These are phyloP conservation scores for Zygotorulaspora chibaensis DNA, from an alignment of 805 yeast species.

Conservation along the genomic window DNA sequence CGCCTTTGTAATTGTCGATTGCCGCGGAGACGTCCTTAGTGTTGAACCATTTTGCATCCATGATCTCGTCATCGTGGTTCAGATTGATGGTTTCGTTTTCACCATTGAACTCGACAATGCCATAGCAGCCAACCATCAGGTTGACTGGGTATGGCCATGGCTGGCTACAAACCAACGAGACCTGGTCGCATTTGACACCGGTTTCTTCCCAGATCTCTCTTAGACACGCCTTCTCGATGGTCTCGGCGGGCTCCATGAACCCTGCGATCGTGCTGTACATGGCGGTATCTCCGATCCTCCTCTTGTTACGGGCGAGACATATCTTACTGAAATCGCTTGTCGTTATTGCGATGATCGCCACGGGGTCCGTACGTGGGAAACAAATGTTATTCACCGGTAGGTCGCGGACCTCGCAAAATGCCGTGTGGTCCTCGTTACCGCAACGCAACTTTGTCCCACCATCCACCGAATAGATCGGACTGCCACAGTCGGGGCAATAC, in stretches of 20 bases:
- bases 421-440: slow-evolving; percentile 26
- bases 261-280: slow-evolving; percentile 91
- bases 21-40: slow-evolving; percentile 46
- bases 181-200: slow-evolving; percentile 61
- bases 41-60: slow-evolving; percentile 84
- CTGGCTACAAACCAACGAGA: slow-evolving; percentile 67
- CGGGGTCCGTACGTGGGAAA: slow-evolving; percentile 91
- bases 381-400: slow-evolving; percentile 65
- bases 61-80: slow-evolving; percentile 80
- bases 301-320: slow-evolving; percentile 64
- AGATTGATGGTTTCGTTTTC: slow-evolving; percentile 59
- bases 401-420: slow-evolving; percentile 37
- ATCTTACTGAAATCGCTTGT: slow-evolving; percentile 56
- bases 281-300: slow-evolving; percentile 43
- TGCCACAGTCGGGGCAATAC: slow-evolving; percentile 87
- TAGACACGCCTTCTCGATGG: slow-evolving; percentile 79
- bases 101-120: slow-evolving; percentile 66
- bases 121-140: slow-evolving; percentile 90
- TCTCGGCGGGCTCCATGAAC: slow-evolving; percentile 92
- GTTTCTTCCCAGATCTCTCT: slow-evolving; percentile 96
- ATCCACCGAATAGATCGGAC: slow-evolving; percentile 53
- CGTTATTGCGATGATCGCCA: slow-evolving; percentile 74
- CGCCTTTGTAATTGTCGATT: slow-evolving; percentile 21
- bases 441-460: slow-evolving; percentile 64
- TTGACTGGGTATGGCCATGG: slow-evolving; percentile 98